Evolutionary conservation across 108 stramenopile genomes (phyloP).

Genomic region (Discostella pseudostelligera): DNA sequence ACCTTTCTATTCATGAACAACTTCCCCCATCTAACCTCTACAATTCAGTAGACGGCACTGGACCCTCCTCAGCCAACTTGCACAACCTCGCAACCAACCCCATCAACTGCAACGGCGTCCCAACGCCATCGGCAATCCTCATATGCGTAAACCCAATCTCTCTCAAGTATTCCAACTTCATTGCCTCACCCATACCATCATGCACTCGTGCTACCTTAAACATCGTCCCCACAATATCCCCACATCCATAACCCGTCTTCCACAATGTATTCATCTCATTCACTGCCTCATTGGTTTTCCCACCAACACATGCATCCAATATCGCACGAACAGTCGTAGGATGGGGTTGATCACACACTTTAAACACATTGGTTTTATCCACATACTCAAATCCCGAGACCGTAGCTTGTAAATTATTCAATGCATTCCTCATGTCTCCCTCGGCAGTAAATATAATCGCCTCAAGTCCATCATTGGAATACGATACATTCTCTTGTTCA

Average conservation of each 20-base stretch:
- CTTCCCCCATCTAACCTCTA: too few relatives aligned
- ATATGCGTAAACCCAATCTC: conserved; percentile 96
- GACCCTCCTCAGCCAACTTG: conserved; percentile 39
- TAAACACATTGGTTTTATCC: conserved; percentile 91
- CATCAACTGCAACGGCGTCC: conserved; percentile 77
- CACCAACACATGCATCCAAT: conserved; percentile 61
- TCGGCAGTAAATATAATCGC: conserved; percentile 99
- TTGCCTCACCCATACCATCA: conserved; percentile 70
- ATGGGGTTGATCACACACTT: conserved; percentile 99
- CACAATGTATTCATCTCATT: conserved; percentile 55
- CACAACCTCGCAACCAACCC: conserved; percentile 86
- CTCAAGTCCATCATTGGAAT: conserved; percentile 87
- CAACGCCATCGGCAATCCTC: conserved; percentile 88
- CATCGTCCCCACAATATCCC: conserved; percentile 94
- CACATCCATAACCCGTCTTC: conserved; percentile 76
- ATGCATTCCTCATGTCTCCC: conserved; percentile 99
- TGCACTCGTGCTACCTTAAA: conserved; percentile 88
- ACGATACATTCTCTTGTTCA: conserved; percentile 81
- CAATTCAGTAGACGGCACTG: too few relatives aligned
- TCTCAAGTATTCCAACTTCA: conserved; percentile 83
- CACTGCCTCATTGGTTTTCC: conserved; percentile 67
- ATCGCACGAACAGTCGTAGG: conserved; percentile 86
- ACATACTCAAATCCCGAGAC: conserved; percentile 82
- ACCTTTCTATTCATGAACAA: too few relatives aligned
- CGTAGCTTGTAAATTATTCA: conserved; percentile 97